A percentile compares a stretch with the other conserved stretches of the same genome.
phyloP scores from a whole-genome alignment of 2,329 filamentous ascomycete species.

The Venturia carpophila region DNA sequence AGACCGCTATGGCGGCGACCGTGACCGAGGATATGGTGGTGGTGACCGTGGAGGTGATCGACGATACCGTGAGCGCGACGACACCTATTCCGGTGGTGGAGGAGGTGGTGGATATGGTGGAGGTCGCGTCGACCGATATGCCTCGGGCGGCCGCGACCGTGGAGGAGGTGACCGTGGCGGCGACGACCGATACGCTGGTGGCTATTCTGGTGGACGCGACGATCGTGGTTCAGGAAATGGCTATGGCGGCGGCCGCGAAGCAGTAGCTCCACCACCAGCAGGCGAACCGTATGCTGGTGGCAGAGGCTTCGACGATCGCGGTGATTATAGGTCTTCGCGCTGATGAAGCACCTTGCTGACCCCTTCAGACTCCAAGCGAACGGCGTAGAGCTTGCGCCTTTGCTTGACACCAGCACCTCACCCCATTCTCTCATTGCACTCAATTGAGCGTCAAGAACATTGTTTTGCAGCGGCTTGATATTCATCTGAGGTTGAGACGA shows the following conservation, averaged over 20 bases:
- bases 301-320: constrained; percentile 25
- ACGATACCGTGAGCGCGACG: constrained; percentile 40
- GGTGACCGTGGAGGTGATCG: constrained; percentile 51
- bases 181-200: constrained; percentile 15
- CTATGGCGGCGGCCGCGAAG: constrained; percentile 30
- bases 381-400: constrained; percentile 17
- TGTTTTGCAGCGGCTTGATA: not conserved
- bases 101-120: constrained; percentile 22
- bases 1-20: constrained; percentile 30
- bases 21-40: constrained; percentile 39
- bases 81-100: constrained; percentile 32
- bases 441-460: not conserved
- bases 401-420: not conserved
- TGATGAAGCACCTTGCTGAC: constrained; percentile 23
- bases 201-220: constrained; percentile 31
- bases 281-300: constrained; percentile 22
- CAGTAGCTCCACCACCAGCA: constrained; percentile 21
- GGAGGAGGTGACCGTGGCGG: constrained; percentile 20
- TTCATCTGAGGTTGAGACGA: constrained; percentile 11
- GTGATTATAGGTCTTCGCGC: constrained; percentile 27
- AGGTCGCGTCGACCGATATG: constrained; percentile 19
- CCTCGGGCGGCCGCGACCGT: constrained; percentile 26
- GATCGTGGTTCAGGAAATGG: constrained; percentile 22
- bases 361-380: constrained; percentile 23
- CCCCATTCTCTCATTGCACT: not conserved